Conservation (phyloP, 2,329 filamentous ascomycete species). For the Botryotinia convoluta region DNA sequence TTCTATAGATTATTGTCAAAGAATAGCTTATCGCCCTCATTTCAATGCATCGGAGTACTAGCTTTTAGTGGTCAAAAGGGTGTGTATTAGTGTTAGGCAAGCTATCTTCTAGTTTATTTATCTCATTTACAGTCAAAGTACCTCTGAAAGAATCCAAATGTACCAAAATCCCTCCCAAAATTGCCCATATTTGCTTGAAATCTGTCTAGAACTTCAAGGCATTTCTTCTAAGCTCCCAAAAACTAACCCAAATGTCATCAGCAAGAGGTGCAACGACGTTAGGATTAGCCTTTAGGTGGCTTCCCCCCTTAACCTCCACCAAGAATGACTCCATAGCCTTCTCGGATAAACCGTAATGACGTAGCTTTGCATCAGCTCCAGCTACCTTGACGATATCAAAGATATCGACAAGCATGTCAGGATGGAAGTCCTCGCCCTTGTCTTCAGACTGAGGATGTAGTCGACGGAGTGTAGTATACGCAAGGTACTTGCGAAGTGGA, state of each 20-base stretch:
- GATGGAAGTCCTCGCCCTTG: not conserved
- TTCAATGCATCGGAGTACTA: not conserved
- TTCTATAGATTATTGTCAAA: not conserved
- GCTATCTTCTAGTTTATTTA: not conserved
- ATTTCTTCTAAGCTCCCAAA: not conserved
- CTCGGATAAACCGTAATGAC: slow-evolving; percentile 5
- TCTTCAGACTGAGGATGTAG: not conserved
- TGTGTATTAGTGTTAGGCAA: not conserved
- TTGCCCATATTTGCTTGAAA: not conserved
- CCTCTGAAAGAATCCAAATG: not conserved
- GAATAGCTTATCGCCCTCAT: not conserved
- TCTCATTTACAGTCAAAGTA: too few relatives aligned
- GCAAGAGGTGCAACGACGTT: not conserved
- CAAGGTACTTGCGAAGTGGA: not conserved
- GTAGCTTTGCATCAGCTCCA: not conserved
- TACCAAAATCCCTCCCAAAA: not conserved
- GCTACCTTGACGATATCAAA: not conserved
- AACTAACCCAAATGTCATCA: not conserved
- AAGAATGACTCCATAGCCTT: not conserved
- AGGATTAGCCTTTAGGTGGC: not conserved
- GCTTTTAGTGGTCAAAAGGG: accelerated
- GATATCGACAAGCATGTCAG: not conserved
- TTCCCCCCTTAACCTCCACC: not conserved
- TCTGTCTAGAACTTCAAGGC: not conserved
- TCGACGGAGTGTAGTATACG: not conserved